phyloP scores from a whole-genome alignment of 1,284 basidiomycete genomes.

The Fomitiporia mediterranea region DNA sequence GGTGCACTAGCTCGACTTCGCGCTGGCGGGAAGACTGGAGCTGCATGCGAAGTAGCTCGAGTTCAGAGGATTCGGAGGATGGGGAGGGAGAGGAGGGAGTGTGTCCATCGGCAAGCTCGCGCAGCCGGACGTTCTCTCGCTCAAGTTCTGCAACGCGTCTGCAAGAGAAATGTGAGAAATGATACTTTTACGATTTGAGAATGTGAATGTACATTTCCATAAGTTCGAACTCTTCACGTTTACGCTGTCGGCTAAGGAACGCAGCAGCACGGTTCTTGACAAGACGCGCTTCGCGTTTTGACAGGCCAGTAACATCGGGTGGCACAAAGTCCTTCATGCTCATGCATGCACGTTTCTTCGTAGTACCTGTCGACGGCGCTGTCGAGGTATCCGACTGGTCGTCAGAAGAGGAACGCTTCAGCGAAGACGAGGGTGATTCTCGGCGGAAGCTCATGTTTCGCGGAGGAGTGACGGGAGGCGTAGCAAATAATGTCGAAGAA shows the following conservation, averaged over 20 bases:
- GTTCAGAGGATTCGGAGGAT: conserved; percentile 34
- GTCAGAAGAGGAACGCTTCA: neutral
- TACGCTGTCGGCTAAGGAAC: conserved; percentile 84
- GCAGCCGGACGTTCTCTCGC: conserved; percentile 69
- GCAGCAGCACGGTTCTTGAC: conserved; percentile 91
- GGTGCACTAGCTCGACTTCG: conserved; percentile 59
- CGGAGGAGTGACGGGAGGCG: neutral
- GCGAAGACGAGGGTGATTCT: neutral
- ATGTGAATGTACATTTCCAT: conserved; percentile 72
- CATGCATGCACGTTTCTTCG: conserved; percentile 56
- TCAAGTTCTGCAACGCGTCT: conserved; percentile 60
- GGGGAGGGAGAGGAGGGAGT: neutral
- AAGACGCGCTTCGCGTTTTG: conserved; percentile 84
- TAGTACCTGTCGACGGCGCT: conserved; percentile 25
- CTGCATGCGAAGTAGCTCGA: conserved; percentile 61
- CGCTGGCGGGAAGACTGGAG: conserved; percentile 61
- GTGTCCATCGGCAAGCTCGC: conserved; percentile 40
- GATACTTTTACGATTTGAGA: conserved; percentile 24
- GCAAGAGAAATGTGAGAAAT: conserved; percentile 14
- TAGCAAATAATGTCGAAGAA: neutral
- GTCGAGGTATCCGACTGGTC: neutral
- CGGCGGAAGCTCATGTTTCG: neutral
- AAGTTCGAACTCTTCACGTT: conserved; percentile 86
- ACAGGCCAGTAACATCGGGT: conserved; percentile 82
- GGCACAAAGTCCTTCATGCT: conserved; percentile 81